These are phyloP conservation scores for Phialocephala subalpina DNA, from an alignment of 2,329 filamentous ascomycete species.

Conservation along the genomic window DNA sequence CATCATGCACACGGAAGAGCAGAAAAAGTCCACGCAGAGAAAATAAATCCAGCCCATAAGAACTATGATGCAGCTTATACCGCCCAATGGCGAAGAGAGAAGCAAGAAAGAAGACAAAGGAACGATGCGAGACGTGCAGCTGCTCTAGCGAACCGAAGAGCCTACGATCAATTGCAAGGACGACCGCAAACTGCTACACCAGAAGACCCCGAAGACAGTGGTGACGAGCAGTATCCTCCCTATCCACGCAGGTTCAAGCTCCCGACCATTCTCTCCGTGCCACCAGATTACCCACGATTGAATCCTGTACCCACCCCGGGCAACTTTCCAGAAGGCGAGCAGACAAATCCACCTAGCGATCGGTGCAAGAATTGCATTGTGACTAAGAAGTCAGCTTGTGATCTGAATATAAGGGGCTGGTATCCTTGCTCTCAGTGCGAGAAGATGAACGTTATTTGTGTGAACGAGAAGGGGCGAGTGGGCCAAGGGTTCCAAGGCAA, in stretches of 20 bases:
- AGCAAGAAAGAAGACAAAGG: not conserved
- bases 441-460: not conserved
- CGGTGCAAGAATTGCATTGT: not conserved
- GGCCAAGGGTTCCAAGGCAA: not conserved
- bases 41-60: not conserved
- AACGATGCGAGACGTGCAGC: not conserved
- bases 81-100: not conserved
- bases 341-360: constrained; percentile 1
- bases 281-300: not conserved
- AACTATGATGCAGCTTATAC: not conserved
- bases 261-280: not conserved
- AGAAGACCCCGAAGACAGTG: not conserved
- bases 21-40: not conserved
- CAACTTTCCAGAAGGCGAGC: not conserved
- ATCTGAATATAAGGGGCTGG: not conserved
- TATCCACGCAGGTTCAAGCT: too few species aligned
- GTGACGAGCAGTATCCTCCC: constrained; percentile 9
- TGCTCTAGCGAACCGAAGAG: constrained; percentile 8
- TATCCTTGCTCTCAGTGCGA: constrained; percentile 1
- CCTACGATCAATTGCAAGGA: not conserved
- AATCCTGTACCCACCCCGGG: not conserved
- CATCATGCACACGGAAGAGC: not conserved
- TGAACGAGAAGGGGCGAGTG: not conserved
- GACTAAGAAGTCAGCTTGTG: not conserved
- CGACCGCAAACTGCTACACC: not conserved